Base-by-base conservation (phyloP, 1,284 basidiomycete genomes). In the Ceratobasidium sp. region DNA sequence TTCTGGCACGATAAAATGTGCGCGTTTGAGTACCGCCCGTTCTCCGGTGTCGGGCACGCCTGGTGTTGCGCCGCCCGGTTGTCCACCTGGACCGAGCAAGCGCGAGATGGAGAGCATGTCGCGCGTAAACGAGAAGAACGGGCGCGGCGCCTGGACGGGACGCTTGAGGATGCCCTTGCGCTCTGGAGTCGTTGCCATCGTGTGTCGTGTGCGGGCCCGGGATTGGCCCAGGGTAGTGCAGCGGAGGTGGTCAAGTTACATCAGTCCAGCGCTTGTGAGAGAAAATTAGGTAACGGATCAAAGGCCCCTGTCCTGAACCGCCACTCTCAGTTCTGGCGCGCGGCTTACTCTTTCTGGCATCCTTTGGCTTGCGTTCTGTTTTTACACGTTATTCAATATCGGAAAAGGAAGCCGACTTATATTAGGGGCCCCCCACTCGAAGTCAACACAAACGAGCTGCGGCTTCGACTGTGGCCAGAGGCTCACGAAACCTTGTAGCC, bases 1-100 rank as follows among this genome's bases (percentile, higher is more conserved):
- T 77, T 90, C 87, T 0, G 92, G 92, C 1, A 96, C 83, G 75
- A 94, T 91, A 78, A 94, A 96, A 76, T 95, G 92, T 0, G 92
- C 93, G 65, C 92, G 84, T 79, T 92, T 94, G 74, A 96, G 85
- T 5, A 92, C 87, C 76, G 79, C 87, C 76, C 79, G 76, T n/a
- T 71, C 69, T 14, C 64, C 67, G 18, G 18, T n/a, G 30, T 53
- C 62, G 2, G 67, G 43, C 5, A 57, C 34, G 28, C 57, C 61
- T 6, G 67, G 43, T 14, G 74, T 61, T 28, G 59, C 59, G 18
- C 52, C 48, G 4, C 48, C 62, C 0, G 48, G 48, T 26, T 72
- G 58, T 18, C 55, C 52, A 32, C 60, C 71, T 0, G 72, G 61
- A 28, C 64, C 65, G n/a, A 60, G 46, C 45, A 69, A 46, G n/a